Evolutionary conservation across 495 filamentous ascomycete genomes (phyloP).

Genomic region (Penicillium ucsense): DNA sequence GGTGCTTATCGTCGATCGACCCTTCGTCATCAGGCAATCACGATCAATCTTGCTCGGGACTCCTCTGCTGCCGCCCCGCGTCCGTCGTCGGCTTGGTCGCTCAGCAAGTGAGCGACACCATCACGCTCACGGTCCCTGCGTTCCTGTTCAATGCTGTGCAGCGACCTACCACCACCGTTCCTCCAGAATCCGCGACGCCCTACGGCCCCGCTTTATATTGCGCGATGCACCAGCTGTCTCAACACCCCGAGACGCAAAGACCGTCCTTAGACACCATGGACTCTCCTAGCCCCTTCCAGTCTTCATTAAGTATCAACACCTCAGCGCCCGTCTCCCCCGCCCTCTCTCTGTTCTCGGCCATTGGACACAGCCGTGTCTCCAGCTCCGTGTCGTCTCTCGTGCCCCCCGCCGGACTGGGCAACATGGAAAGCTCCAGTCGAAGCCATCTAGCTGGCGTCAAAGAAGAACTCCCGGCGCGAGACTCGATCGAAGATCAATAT

Average conservation of each 20-base stretch:
- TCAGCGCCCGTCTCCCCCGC: conserved; percentile 38
- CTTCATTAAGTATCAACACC: conserved; percentile 25
- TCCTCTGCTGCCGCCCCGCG: background rate
- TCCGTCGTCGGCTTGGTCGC: background rate
- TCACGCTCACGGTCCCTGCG: background rate
- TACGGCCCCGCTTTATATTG: conserved; percentile 5
- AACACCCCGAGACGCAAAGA: conserved; percentile 12
- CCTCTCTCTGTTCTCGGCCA: conserved; percentile 32
- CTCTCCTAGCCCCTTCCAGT: conserved; percentile 13
- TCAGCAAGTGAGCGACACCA: conserved; percentile 5
- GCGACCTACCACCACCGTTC: conserved; percentile 1
- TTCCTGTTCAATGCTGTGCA: conserved; percentile 11
- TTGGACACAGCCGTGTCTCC: conserved; percentile 32
- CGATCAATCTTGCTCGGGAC: background rate
- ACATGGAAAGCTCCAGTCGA: conserved; percentile 40
- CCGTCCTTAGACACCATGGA: conserved; percentile 16
- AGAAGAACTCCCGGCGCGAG: conserved; percentile 38
- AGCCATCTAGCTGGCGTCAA: conserved; percentile 43
- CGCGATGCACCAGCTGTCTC: conserved; percentile 15
- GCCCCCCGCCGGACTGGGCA: conserved; percentile 40
- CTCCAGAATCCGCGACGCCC: conserved; percentile 8
- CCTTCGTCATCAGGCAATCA: conserved; percentile 3
- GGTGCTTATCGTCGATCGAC: background rate
- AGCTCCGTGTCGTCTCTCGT: conserved; percentile 56
- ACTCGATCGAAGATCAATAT: conserved; percentile 37